phyloP scores from a whole-genome alignment of 805 yeast genomes.

The Saturnispora mendoncae region DNA sequence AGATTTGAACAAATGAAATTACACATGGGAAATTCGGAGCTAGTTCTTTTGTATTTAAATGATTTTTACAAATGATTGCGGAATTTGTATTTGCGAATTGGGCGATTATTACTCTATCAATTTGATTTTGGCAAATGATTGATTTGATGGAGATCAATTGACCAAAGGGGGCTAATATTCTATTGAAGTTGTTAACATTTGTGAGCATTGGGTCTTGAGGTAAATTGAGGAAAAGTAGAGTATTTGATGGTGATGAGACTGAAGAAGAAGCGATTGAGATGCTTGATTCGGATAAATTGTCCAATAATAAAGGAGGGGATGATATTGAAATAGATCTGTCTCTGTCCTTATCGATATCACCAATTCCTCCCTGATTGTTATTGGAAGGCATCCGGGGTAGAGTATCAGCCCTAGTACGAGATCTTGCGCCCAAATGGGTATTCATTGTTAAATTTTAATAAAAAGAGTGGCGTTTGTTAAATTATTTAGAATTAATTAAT shows the following conservation, averaged over 20 bases:
- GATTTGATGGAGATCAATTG: constrained; percentile 51
- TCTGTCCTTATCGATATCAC: constrained; percentile 6
- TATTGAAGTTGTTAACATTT: constrained; percentile 46
- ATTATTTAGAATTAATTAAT: too few relatives aligned
- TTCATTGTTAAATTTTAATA: not conserved
- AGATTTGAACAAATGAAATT: constrained; percentile 77
- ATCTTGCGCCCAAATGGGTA: constrained; percentile 30
- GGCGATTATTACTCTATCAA: constrained; percentile 44
- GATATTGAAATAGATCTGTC: not conserved
- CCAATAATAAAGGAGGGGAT: constrained; percentile 30
- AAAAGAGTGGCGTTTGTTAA: not conserved
- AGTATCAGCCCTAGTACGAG: constrained; percentile 72
- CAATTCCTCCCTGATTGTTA: constrained; percentile 7
- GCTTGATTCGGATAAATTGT: constrained; percentile 51
- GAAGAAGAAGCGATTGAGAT: constrained; percentile 61
- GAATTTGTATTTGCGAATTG: constrained; percentile 65
- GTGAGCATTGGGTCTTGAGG: constrained; percentile 38
- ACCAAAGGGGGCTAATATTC: constrained; percentile 55
- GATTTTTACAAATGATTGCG: constrained; percentile 73
- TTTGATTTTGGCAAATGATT: constrained; percentile 32
- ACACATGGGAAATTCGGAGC: constrained; percentile 68
- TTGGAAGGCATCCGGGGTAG: constrained; percentile 41
- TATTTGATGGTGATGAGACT: constrained; percentile 70
- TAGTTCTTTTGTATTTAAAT: constrained; percentile 73
- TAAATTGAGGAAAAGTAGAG: constrained; percentile 69